Conservation (phyloP, 2,329 filamentous ascomycete genomes). For the Aspergillus vadensis region DNA sequence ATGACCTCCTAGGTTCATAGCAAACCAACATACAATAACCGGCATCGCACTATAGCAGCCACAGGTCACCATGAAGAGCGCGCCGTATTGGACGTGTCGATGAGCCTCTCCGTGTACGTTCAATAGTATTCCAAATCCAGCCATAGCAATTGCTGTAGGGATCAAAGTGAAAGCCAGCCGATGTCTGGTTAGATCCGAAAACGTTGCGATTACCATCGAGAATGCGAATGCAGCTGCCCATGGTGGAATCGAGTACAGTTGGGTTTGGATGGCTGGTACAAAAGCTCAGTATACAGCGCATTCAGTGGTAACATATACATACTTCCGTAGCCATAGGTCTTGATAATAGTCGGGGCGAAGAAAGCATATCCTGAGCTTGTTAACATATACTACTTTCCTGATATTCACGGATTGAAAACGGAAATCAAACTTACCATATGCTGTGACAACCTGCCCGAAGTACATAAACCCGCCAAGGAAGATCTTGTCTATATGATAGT, state of each 20-base stretch:
- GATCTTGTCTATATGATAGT: conserved; percentile 56
- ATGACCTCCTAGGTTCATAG: conserved; percentile 76
- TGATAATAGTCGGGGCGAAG: conserved; percentile 73
- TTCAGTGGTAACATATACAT: conserved; percentile 15
- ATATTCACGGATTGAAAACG: not conserved
- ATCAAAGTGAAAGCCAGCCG: conserved; percentile 73
- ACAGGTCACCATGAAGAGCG: conserved; percentile 78
- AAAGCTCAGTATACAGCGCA: conserved; percentile 7
- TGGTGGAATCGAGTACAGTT: conserved; percentile 56
- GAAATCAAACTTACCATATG: conserved; percentile 55
- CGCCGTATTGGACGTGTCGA: conserved; percentile 69
- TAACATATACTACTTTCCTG: conserved; percentile 3
- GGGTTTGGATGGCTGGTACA: conserved; percentile 50
- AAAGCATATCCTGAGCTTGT: conserved; percentile 63
- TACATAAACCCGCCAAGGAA: conserved; percentile 79
- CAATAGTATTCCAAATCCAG: conserved; percentile 75
- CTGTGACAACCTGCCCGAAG: conserved; percentile 75
- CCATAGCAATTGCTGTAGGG: conserved; percentile 68
- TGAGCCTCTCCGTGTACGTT: conserved; percentile 64
- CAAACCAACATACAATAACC: conserved; percentile 80
- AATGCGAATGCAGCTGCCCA: conserved; percentile 77
- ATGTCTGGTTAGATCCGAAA: conserved; percentile 72
- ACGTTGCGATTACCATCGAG: conserved; percentile 70
- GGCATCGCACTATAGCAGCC: conserved; percentile 88
- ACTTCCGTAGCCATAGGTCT: conserved; percentile 63